These are phyloP conservation scores for Fusarium acutatum DNA, from an alignment of 2,329 filamentous ascomycete species.

Conservation along the genomic window DNA sequence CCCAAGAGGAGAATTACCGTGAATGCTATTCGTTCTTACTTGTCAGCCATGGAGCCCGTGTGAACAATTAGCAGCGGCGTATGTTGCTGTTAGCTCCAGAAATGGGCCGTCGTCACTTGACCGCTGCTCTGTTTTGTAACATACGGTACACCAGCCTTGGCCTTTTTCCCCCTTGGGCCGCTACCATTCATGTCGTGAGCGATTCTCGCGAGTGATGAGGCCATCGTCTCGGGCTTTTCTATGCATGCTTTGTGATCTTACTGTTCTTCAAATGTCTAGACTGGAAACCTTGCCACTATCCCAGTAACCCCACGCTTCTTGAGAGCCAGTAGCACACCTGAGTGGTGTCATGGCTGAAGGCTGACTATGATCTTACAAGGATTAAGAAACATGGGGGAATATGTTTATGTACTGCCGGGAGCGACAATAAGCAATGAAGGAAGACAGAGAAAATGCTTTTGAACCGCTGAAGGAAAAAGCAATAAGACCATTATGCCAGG, in stretches of 20 bases:
- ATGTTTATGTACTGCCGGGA: slow-evolving; percentile 18
- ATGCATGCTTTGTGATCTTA: slow-evolving; percentile 29
- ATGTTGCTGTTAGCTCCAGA: slow-evolving; percentile 33
- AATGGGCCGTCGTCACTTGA: slow-evolving; percentile 40
- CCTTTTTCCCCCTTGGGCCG: slow-evolving; percentile 26
- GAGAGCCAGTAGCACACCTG: slow-evolving; percentile 30
- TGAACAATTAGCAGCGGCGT: slow-evolving; percentile 22
- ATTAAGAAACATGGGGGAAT: slow-evolving; percentile 8
- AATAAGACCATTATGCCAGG: slow-evolving; percentile 22
- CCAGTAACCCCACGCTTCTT: slow-evolving; percentile 38
- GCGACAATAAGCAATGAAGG: slow-evolving; percentile 25
- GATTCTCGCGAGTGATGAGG: slow-evolving; percentile 37
- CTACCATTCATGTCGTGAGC: slow-evolving; percentile 36
- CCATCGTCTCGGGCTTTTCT: slow-evolving; percentile 36
- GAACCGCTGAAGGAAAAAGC: slow-evolving; percentile 25
- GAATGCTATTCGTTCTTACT: slow-evolving; percentile 33
- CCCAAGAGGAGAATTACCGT: slow-evolving; percentile 23
- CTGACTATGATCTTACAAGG: slow-evolving; percentile 21
- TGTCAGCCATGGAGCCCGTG: slow-evolving; percentile 34
- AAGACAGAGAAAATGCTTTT: slow-evolving; percentile 18
- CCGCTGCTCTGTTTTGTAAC: slow-evolving; percentile 36
- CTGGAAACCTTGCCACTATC: slow-evolving; percentile 33
- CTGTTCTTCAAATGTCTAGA: slow-evolving; percentile 28
- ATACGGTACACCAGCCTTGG: slow-evolving; percentile 10
- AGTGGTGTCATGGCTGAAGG: slow-evolving; percentile 39